A percentile compares a stretch with the other conserved stretches of the same genome.
phyloP scores from a whole-genome alignment of 139 green algal species.

The Chlorella sp. region DNA sequence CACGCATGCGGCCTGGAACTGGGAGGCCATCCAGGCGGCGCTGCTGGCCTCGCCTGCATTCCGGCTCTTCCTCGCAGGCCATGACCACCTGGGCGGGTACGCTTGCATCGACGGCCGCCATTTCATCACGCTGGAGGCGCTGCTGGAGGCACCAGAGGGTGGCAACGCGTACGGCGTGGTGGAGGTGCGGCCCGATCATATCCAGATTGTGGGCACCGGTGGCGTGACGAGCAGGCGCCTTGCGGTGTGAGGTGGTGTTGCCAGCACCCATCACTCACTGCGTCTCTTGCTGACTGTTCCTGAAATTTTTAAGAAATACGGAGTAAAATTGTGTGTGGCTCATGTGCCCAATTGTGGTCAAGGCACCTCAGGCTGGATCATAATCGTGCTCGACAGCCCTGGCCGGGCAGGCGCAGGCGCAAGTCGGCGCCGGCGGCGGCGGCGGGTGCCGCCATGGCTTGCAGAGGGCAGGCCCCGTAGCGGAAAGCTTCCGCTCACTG shows the following conservation, averaged over 20 bases:
- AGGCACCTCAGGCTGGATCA: no score
- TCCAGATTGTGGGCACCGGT: slow-evolving; percentile 24
- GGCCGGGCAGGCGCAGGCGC: no score
- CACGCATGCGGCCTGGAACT: slow-evolving; percentile 74
- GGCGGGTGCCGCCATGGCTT: no score
- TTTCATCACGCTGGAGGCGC: slow-evolving; percentile 67
- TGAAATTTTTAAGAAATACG: no score
- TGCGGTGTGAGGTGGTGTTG: background rate
- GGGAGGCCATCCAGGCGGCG: slow-evolving; percentile 30
- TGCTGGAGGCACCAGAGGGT: slow-evolving; percentile 64
- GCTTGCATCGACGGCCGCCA: slow-evolving; percentile 36
- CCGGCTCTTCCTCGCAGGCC: slow-evolving; percentile 55
- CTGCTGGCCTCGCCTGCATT: slow-evolving; percentile 44
- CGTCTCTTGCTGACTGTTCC: no score
- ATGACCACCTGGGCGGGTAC: slow-evolving; percentile 73
- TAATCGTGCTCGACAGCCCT: no score
- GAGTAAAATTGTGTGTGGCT: no score
- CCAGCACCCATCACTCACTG: no score
- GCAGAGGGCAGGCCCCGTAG: no score
- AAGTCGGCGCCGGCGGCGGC: no score
- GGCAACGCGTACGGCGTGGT: slow-evolving; percentile 59
- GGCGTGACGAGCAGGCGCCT: slow-evolving; percentile 29
- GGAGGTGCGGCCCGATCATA: slow-evolving; percentile 32
- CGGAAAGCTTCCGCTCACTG: no score
- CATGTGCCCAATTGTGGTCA: no score